These are phyloP conservation scores for Ganoderma sinense DNA, from an alignment of 1,284 basidiomycete genomes.

Conservation along the genomic window DNA sequence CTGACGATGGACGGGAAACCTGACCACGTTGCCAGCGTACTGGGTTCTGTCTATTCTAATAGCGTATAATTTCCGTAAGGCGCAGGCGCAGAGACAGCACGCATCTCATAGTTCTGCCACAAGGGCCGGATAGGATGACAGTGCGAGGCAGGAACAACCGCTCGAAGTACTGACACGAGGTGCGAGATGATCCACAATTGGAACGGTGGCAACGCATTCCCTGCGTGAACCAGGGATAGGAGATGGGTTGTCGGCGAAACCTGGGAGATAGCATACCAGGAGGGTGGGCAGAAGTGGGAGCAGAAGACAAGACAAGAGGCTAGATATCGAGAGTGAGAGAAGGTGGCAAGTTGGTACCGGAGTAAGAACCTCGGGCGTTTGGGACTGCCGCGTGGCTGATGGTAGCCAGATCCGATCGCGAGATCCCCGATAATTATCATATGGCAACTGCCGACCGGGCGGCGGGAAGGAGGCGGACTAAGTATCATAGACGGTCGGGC, in stretches of 20 bases:
- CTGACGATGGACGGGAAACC: not conserved
- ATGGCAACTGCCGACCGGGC: conserved; percentile 10
- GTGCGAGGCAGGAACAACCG: conserved; percentile 22
- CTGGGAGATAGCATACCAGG: conserved; percentile 6
- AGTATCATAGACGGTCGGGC: not conserved
- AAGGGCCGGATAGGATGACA: conserved; percentile 4
- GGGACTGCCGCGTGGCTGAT: conserved; percentile 6
- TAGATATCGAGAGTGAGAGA: not conserved
- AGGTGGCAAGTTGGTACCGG: not conserved
- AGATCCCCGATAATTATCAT: conserved; percentile 21
- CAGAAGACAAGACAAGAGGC: not conserved
- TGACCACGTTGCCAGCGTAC: conserved; percentile 6
- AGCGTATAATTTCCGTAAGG: conserved; percentile 11
- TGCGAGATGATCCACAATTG: not conserved
- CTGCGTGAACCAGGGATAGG: conserved; percentile 1
- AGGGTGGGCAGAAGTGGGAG: not conserved
- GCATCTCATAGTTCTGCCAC: conserved; percentile 8
- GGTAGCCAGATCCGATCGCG: conserved; percentile 21
- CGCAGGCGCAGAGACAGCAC: conserved; percentile 7
- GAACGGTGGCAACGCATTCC: not conserved
- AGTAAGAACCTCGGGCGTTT: conserved; percentile 17
- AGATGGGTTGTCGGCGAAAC: conserved; percentile 10
- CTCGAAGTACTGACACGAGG: not conserved
- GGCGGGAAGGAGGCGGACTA: conserved; percentile 9
- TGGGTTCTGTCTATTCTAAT: conserved; percentile 2